These are phyloP conservation scores for Flaveria floridana DNA, from an alignment of 140 eudicot genomes.

Conservation along the genomic window DNA sequence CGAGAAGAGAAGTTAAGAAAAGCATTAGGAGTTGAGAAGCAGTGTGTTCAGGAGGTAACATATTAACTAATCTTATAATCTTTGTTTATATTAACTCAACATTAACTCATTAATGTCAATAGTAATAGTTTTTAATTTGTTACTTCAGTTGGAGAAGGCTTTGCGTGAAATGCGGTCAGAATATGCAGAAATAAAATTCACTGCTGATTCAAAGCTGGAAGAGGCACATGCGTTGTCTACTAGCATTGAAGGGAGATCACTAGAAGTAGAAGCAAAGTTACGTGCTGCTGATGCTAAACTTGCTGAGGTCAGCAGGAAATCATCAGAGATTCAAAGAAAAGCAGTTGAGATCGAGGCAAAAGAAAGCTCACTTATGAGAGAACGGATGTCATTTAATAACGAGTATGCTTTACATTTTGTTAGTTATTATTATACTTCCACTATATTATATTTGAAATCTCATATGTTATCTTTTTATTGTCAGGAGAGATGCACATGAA, in stretches of 20 bases:
- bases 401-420: constrained; percentile 58
- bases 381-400: constrained; percentile 65
- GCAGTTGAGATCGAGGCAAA: constrained; percentile 61
- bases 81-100: constrained; percentile 8
- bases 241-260: constrained; percentile 77
- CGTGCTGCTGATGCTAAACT: constrained; percentile 93
- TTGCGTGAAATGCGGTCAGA: constrained; percentile 86
- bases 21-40: constrained; percentile 90
- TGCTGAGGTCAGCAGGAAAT: constrained; percentile 92
- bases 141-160: constrained; percentile 80
- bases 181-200: constrained; percentile 82
- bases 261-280: constrained; percentile 81
- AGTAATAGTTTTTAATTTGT: constrained; percentile 12
- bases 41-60: constrained; percentile 74
- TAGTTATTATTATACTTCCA: background rate
- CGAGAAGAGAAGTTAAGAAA: constrained; percentile 85
- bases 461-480: constrained; percentile 5
- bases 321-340: constrained; percentile 82
- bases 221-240: constrained; percentile 79
- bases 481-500: constrained; percentile 79
- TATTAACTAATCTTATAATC: background rate
- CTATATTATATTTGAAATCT: constrained; percentile 11
- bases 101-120: constrained; percentile 1
- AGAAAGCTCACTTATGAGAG: constrained; percentile 80
- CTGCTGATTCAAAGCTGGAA: constrained; percentile 85